Base-by-base conservation (phyloP, 441 rosid species). In the Euphorbia schlechtendalii region DNA sequence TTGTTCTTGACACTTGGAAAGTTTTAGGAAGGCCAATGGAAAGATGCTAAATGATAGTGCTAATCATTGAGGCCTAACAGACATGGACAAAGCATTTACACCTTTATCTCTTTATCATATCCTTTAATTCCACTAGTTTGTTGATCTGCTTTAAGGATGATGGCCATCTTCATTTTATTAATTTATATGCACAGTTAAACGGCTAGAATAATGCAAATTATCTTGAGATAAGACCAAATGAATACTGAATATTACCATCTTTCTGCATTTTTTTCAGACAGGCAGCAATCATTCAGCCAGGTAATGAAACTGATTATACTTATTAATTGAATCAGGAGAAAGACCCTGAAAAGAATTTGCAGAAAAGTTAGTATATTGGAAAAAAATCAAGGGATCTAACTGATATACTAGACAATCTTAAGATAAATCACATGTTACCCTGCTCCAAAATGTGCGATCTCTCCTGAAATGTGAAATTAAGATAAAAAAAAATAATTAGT, bases 381-480 rank as follows among this genome's bases (percentile, higher is more conserved):
- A 66, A 46, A 0, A n/a, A n/a, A n/a, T n/a, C n/a, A n/a, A n/a
- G n/a, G 51, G n/a, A 46, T 57, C 66, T 73, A 62, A n/a, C 53
- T n/a, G n/a, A n/a, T n/a, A n/a, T 56, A 70, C 63, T 67, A 27
- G 45, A 61, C 71, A 49, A 38, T n/a, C 67, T 56, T 12, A 69
- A 71, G 55, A 74, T 76, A 73, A 79, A 73, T 66, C 69, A 63
- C 59, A 56, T 25, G 8, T 75, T 92, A 93, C 97, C 99, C 99
- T 59, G 99, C 99, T 70, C 99, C 99, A 69, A 93, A 93, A 84
- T 88, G 99, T 13, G 99, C 96, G 69, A 93, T 77, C 75, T 90
- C 93, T 67, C 99, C 98, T 93, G 86, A 74, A 70, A 75, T n/a
- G n/a, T n/a, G n/a, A n/a, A n/a, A n/a, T n/a, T n/a, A 55, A 69